Base-by-base conservation (phyloP, 2,329 filamentous ascomycete species). In the Akanthomyces lecanii region DNA sequence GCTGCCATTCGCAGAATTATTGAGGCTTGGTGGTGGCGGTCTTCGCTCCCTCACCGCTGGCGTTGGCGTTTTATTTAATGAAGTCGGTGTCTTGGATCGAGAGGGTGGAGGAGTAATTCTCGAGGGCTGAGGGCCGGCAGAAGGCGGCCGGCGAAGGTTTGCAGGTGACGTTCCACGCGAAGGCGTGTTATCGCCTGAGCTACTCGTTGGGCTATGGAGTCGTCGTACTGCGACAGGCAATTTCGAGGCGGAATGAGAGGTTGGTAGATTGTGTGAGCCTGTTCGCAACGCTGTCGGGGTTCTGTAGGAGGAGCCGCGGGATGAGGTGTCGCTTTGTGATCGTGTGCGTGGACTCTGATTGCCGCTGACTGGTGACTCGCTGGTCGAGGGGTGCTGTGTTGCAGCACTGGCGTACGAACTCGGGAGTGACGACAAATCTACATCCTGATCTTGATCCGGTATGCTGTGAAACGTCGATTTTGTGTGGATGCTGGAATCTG, bases 401-500 rank as follows among this genome's bases (percentile, higher is more conserved):
- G 68, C 66, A 59, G 67, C 73, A 57, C 72, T 71, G 60, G 79
- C 80, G 73, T 89, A 89, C 85, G 86, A 89, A 63, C 86, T 85
- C 48, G 85, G 87, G 12, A 88, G 87, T 4, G 88, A 91, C 16
- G 83, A 75, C 16, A 86, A 84, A 66, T 88, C 84, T 63, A 78
- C 72, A 65, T 84, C 82, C 45, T 80, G 76, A 67, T 86, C 79
- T 51, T 40, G 51, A 51, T 85, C 87, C 63, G 81, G 76, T 67
- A 80, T 86, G 67, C 84, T 78, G 61, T 81, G 79, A 66, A 83
- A 81, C 53, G 72, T 70, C 64, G 82, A 75, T 67, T 81, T 62
- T 21, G 60, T 82, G 65, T 82, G 80, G 66, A 89, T 75, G 71
- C 82, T 86, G n/a, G 89, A 88, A 70, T 93, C 90, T 50, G 89